Conservation (phyloP, 768 basidiomycete species). For the Suillus placidus region DNA sequence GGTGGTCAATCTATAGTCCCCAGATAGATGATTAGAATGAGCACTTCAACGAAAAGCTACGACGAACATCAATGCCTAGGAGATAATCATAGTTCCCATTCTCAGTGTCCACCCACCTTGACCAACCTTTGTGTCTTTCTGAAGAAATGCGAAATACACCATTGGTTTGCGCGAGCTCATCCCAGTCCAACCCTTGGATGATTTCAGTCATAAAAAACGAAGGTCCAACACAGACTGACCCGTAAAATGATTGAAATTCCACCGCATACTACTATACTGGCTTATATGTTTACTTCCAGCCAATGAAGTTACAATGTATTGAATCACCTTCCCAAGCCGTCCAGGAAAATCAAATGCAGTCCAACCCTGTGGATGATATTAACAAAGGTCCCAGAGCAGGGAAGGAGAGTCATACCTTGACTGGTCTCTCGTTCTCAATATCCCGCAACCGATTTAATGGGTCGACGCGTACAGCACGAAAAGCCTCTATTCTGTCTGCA, state of each 20-base stretch:
- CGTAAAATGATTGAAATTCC: constrained; percentile 81
- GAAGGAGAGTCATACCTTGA: constrained; percentile 53
- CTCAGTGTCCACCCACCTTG: constrained; percentile 75
- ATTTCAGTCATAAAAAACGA: neutral
- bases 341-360: constrained; percentile 87
- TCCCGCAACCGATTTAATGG: constrained; percentile 65
- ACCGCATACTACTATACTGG: constrained; percentile 72
- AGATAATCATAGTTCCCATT: constrained; percentile 89
- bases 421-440: constrained; percentile 59
- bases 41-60: neutral
- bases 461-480: constrained; percentile 72
- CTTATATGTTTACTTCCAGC: neutral
- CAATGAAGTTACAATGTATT: constrained; percentile 15
- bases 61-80: constrained; percentile 69
- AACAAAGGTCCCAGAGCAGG: neutral
- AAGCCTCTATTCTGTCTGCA: constrained; percentile 73
- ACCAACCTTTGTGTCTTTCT: constrained; percentile 77
- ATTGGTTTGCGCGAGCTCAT: constrained; percentile 62
- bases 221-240: constrained; percentile 43
- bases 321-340: constrained; percentile 64
- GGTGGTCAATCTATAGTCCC: constrained; percentile 70
- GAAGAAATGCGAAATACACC: constrained; percentile 76
- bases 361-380: constrained; percentile 59
- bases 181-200: constrained; percentile 77
- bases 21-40: constrained; percentile 14